Conservation (phyloP, 176 grass and related monocot species). For the Phoenix dactylifera region DNA sequence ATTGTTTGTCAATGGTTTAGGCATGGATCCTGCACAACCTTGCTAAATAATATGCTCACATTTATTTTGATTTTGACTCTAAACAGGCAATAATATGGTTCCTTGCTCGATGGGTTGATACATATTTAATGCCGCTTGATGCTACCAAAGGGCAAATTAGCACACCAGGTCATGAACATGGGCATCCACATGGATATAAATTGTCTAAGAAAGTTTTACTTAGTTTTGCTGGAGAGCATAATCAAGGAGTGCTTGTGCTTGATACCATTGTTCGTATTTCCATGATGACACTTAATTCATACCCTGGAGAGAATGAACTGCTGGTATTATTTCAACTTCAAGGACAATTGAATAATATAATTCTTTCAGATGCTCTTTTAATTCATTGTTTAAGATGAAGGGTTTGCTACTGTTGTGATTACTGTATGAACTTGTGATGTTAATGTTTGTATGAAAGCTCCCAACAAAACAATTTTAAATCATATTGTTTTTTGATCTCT, state of each 20-base stretch:
- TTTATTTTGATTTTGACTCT: conserved; percentile 37
- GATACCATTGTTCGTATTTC: conserved; percentile 82
- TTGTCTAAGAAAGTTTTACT: conserved; percentile 72
- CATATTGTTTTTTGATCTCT: no score
- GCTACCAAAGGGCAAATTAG: conserved; percentile 50
- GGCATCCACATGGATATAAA: conserved; percentile 32
- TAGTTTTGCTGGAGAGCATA: conserved; percentile 87
- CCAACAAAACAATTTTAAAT: no score
- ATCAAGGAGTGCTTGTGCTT: conserved; percentile 77
- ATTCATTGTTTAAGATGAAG: no score
- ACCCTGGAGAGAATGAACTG: conserved; percentile 85
- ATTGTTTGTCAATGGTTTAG: no score
- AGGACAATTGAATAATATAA: no score
- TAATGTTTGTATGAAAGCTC: no score
- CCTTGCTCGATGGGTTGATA: conserved; percentile 89
- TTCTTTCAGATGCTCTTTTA: no score
- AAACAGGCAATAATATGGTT: conserved; percentile 80
- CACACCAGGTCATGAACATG: conserved; percentile 31
- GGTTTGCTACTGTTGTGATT: no score
- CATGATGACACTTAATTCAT: conserved; percentile 60
- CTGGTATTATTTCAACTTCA: conserved; percentile 45
- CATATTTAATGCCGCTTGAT: conserved; percentile 87
- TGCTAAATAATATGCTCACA: conserved; percentile 1
- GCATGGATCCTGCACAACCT: no score
- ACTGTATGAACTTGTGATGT: no score